Conservation (phyloP, 306 rosid species). For the Vicia faba region DNA sequence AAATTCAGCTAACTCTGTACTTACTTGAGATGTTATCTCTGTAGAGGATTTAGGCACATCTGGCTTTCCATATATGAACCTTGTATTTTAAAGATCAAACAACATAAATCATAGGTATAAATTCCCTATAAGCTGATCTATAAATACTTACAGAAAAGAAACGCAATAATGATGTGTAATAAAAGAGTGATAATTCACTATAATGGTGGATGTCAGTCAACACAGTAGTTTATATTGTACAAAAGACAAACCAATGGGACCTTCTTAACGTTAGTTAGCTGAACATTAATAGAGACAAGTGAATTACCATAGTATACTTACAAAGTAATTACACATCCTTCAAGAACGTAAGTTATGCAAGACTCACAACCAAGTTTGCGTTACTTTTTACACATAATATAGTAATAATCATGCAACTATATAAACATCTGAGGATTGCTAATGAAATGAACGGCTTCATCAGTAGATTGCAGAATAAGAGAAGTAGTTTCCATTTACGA, state of each 20-base stretch:
- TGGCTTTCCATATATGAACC: slow-evolving; percentile 93
- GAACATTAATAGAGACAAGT: slow-evolving; percentile 18
- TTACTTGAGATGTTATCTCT: slow-evolving; percentile 63
- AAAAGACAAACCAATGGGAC: slow-evolving; percentile 17
- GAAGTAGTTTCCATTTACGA: slow-evolving; percentile 29
- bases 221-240: slow-evolving; percentile 15
- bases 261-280: background rate
- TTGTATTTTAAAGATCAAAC: slow-evolving; percentile 40
- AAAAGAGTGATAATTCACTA: slow-evolving; percentile 23
- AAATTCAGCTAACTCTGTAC: slow-evolving; percentile 62
- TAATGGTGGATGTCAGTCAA: slow-evolving; percentile 20
- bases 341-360: slow-evolving; percentile 20
- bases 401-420: slow-evolving; percentile 20
- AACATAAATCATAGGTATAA: slow-evolving; percentile 18
- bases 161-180: slow-evolving; percentile 14
- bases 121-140: slow-evolving; percentile 12
- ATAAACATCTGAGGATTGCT: slow-evolving; percentile 23
- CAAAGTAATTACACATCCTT: slow-evolving; percentile 18
- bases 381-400: slow-evolving; percentile 13
- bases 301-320: slow-evolving; percentile 21
- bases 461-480: slow-evolving; percentile 21
- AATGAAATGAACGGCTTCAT: slow-evolving; percentile 5
- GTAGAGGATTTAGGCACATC: slow-evolving; percentile 83
- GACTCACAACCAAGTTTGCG: slow-evolving; percentile 22
- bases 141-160: slow-evolving; percentile 29